Base-by-base conservation (phyloP, 768 basidiomycete genomes). In the Russula lepida region DNA sequence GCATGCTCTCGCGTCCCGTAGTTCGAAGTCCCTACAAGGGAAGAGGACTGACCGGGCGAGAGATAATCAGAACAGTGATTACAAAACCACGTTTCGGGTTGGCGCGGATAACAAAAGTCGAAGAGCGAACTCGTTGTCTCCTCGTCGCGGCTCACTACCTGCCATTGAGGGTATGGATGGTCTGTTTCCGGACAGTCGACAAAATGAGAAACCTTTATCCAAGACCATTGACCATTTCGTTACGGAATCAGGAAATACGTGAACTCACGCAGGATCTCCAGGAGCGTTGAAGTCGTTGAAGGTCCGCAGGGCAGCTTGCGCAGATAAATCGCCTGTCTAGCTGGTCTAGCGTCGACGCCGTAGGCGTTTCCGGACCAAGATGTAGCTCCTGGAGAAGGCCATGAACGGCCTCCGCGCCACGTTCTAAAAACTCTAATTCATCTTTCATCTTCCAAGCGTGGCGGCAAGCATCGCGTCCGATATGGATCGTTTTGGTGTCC, bases 391-490 rank as follows among this genome's bases (percentile, higher is more conserved):
- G 28, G 46, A 64, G 48, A 25, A 64, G 28, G 7, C 51, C 27
- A 9, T 32, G 23, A 21, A n/a, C 46, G 9, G 63, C 60, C n/a
- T 47, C 46, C 5, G 60, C 60, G 25, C 63, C 63, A 6, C 54
- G 50, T 28, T 47, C 21, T 19, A 12, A 30, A 41, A 33, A 62
- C 39, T 28, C 23, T 8, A 54, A 46, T 56, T 32, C 32, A n/a
- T 33, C 44, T 6, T 39, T 19, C 21, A 41, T n/a, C 46, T 58
- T 63, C 64, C 61, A 65, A 15, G 64, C 56, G 6, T 65, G 46
- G 49, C 61, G 46, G 49, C 61, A 65, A n/a, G 28, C 19, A 30
- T 65, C 64, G 21, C 64, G 64, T 50, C 64, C 64, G n/a, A 59
- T 55, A 21, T 51, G 21, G 52, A 58, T 28, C 8, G 27, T 43